A percentile compares a stretch with the other conserved stretches of the same genome.
Evolutionary conservation across 805 yeast species (phyloP).

Genomic region (Hanseniaspora mollemarum): DNA sequence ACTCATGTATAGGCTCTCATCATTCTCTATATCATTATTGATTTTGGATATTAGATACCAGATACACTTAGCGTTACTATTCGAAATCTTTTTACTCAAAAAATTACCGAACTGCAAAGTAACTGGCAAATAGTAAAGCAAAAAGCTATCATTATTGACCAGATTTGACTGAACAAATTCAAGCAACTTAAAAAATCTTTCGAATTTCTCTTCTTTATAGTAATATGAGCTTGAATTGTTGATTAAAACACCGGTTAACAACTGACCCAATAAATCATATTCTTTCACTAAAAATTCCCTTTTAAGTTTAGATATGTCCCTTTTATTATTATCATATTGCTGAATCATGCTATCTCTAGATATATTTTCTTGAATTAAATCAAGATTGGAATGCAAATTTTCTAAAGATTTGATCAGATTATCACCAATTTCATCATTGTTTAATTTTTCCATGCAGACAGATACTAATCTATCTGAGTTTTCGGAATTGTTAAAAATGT

Average conservation of each 20-base stretch:
- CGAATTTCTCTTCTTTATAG: slow-evolving; percentile 18
- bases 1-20: slow-evolving; percentile 35
- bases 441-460: background rate
- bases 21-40: slow-evolving; percentile 17
- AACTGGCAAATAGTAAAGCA: slow-evolving; percentile 55
- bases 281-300: slow-evolving; percentile 51
- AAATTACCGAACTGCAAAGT: slow-evolving; percentile 32
- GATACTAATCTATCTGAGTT: slow-evolving; percentile 17
- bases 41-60: slow-evolving; percentile 13
- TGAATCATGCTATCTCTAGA: slow-evolving; percentile 47
- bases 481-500: slow-evolving; percentile 29
- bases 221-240: slow-evolving; percentile 19
- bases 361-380: slow-evolving; percentile 41
- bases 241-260: slow-evolving; percentile 43
- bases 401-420: slow-evolving; percentile 46
- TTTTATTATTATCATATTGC: slow-evolving; percentile 35
- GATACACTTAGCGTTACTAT: slow-evolving; percentile 16
- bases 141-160: slow-evolving; percentile 50
- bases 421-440: slow-evolving; percentile 27
- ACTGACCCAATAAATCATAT: slow-evolving; percentile 62
- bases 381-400: slow-evolving; percentile 46
- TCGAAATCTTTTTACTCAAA: slow-evolving; percentile 31
- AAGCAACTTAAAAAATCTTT: slow-evolving; percentile 29
- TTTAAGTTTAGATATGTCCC: slow-evolving; percentile 43
- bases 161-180: slow-evolving; percentile 36